These are phyloP conservation scores for Suillus alpinus DNA, from an alignment of 768 basidiomycete genomes.

Conservation along the genomic window DNA sequence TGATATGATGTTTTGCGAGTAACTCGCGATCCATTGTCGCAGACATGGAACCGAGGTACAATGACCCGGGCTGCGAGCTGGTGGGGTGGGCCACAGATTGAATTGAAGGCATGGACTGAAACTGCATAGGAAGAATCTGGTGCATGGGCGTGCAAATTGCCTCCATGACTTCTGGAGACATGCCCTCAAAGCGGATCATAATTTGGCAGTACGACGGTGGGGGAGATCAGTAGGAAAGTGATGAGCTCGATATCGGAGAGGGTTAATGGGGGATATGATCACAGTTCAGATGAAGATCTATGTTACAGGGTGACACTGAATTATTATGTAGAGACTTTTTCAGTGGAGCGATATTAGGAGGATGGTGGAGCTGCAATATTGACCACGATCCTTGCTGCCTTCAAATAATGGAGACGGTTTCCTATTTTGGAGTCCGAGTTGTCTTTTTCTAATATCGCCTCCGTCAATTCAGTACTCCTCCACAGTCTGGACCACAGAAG, in stretches of 20 bases:
- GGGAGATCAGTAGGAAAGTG: background rate
- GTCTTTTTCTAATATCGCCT: background rate
- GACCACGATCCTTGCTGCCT: conserved; percentile 2
- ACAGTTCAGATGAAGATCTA: background rate
- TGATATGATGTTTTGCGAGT: conserved; percentile 48
- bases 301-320: background rate
- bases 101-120: conserved; percentile 20
- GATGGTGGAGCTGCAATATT: conserved; percentile 10
- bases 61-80: conserved; percentile 39
- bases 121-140: conserved; percentile 51
- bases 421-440: conserved; percentile 20
- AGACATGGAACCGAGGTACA: conserved; percentile 68
- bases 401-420: conserved; percentile 28
- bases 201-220: background rate
- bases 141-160: conserved; percentile 89
- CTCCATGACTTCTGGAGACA: conserved; percentile 74
- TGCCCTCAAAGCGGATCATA: conserved; percentile 79
- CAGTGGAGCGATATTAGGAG: conserved; percentile 6
- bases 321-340: background rate
- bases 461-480: background rate
- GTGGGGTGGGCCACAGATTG: conserved; percentile 15
- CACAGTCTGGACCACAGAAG: background rate
- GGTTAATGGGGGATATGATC: conserved; percentile 7
- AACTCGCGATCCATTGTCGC: conserved; percentile 56
- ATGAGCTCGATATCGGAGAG: conserved; percentile 1